Evolutionary conservation across 140 eudicot genomes (phyloP).

Genomic region (Stevia rebaudiana): DNA sequence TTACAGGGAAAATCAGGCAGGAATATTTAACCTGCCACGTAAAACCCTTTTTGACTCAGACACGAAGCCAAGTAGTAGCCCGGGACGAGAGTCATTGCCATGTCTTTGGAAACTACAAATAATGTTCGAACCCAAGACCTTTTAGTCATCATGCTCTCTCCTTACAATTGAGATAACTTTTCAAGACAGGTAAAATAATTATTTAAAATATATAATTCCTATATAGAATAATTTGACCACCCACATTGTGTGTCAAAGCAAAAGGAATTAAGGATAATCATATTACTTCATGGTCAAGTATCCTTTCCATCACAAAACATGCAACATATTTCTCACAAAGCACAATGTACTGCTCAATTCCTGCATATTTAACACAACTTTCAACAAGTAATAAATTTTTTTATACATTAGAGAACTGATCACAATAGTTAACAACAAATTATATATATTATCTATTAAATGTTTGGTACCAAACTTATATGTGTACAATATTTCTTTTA

Average conservation of each 20-base stretch:
- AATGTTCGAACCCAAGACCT: too few species aligned
- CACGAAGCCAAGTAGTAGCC: too few species aligned
- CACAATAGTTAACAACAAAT: background rate
- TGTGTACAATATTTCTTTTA: background rate
- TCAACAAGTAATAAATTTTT: background rate
- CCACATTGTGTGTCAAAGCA: slow-evolving; percentile 7
- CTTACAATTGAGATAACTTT: too few species aligned
- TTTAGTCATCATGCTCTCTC: too few species aligned
- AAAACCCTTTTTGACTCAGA: too few species aligned
- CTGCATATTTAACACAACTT: background rate
- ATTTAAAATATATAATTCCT: too few species aligned
- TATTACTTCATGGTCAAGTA: slow-evolving; percentile 17
- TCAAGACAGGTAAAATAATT: background rate
- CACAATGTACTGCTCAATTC: slow-evolving; percentile 8
- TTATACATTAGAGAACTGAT: background rate
- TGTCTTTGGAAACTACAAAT: too few species aligned
- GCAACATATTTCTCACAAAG: slow-evolving; percentile 19
- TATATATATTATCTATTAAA: background rate
- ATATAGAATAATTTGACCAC: background rate
- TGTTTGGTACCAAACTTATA: slow-evolving; percentile 8
- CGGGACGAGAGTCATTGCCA: too few species aligned
- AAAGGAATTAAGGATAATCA: slow-evolving; percentile 10
- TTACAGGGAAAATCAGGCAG: too few species aligned
- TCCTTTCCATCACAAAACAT: slow-evolving; percentile 4
- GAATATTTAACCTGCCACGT: too few species aligned